phyloP scores from a whole-genome alignment of 2,329 filamentous ascomycete species.

The Neofusicoccum laricinum region DNA sequence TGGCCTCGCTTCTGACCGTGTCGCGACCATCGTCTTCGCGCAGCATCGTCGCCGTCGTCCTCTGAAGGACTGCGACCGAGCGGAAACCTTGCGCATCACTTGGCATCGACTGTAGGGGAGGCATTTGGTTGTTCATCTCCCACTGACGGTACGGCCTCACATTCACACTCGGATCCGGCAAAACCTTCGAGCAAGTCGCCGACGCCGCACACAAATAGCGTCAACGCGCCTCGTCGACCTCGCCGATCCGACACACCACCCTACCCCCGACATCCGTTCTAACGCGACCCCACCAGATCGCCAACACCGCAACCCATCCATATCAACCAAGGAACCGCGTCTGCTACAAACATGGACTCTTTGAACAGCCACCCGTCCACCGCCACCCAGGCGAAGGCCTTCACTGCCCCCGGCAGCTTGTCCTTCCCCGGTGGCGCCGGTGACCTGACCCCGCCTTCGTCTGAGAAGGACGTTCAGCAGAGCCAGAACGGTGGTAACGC shows the following conservation, averaged over 20 bases:
- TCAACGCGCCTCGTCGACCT: background rate
- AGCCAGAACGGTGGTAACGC: conserved; percentile 48
- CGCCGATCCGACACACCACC: conserved; percentile 1
- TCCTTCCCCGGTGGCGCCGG: conserved; percentile 80
- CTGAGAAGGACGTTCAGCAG: conserved; percentile 63
- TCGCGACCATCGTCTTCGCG: background rate
- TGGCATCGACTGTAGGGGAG: conserved; percentile 68
- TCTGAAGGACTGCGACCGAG: conserved; percentile 21
- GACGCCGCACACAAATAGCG: background rate
- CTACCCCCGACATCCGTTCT: background rate
- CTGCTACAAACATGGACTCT: conserved; percentile 67
- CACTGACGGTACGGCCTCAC: conserved; percentile 54
- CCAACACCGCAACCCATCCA: background rate
- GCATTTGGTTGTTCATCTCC: conserved; percentile 99
- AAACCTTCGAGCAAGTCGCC: conserved; percentile 5
- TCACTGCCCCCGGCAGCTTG: conserved; percentile 87
- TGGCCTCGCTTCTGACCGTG: conserved; percentile 40
- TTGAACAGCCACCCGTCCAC: conserved; percentile 89
- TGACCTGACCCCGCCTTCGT: conserved; percentile 74
- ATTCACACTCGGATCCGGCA: conserved; percentile 17
- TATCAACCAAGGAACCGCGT: background rate
- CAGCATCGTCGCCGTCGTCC: conserved; percentile 25
- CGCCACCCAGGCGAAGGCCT: conserved; percentile 86
- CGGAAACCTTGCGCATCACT: conserved; percentile 19
- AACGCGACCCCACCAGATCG: conserved; percentile 8